These are phyloP conservation scores for Trichoderma virens DNA, from an alignment of 495 filamentous ascomycete species.

Conservation along the genomic window DNA sequence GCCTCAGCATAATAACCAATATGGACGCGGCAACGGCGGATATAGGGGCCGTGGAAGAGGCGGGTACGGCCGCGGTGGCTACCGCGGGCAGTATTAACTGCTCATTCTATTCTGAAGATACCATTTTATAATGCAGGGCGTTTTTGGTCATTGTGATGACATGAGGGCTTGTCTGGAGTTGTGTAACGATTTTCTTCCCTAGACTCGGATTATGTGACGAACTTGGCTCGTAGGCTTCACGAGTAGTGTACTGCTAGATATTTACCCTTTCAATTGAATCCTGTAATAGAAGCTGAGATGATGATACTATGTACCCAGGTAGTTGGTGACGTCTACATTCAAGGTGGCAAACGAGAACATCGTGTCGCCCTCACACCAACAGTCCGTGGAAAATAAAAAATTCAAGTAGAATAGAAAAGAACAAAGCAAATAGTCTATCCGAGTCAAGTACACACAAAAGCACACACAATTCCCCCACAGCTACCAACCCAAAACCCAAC, in stretches of 20 bases:
- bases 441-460: background rate
- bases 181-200: background rate
- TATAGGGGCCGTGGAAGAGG: conserved; percentile 10
- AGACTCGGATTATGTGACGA: background rate
- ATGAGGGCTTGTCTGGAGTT: background rate
- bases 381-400: no score
- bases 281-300: no score
- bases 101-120: background rate
- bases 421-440: conserved; percentile 2
- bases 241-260: background rate
- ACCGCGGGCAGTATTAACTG: background rate
- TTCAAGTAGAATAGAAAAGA: no score
- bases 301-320: no score
- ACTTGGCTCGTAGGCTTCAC: background rate
- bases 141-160: background rate
- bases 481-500: background rate
- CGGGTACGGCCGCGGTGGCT: conserved; percentile 5
- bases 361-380: no score
- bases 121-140: background rate
- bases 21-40: background rate
- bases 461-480: background rate
- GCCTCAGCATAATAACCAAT: background rate
- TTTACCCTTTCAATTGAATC: background rate
- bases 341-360: no score
- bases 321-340: no score